Evolutionary conservation across 2,329 filamentous ascomycete genomes (phyloP), one percentile per base, ranked within the genome.

Genomic region (Penicillium brasilianum): DNA sequence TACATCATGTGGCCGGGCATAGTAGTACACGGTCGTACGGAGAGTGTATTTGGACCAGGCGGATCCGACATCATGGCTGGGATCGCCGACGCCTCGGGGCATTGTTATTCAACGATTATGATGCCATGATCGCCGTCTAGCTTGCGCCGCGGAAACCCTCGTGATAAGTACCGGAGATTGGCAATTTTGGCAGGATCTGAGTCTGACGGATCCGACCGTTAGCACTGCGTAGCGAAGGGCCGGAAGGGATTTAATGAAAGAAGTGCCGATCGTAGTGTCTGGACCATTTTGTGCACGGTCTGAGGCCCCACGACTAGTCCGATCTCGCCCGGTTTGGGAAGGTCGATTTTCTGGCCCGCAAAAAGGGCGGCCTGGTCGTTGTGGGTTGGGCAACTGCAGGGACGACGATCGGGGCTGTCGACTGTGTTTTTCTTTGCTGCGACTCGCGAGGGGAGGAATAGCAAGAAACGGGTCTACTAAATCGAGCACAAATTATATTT

Each of bases 81-180:
- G 18, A 39, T 51, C 11, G 30, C n/a, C n/a, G 11, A 36, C 28
- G 18, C 49, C 14, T 39, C 50, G 32, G 39, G 14, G 50, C 20
- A 32, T 28, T 28, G 25, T 28, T 9, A 39, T 22, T n/a, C 14
- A 25, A 53, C 34, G 13, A 39, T n/a, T 16, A 59, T 65, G 63
- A 63, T 63, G 60, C 58, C 55, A 65, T 65, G 63, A 65, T 65
- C 63, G 61, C 53, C 60, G 58, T 59, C 54, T 60, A 65, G 51
- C 32, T 22, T 28, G 18, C 20, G 22, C 34, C 2, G 16, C 14
- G 34, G n/a, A 36, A 16, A 34, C 34, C 48, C 43, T 61, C 60
- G 39, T 60, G 57, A 65, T 2, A 18, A 39, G 16, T 8, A n/a
- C 37, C 37, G 37, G 32, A 34, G 32, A 34, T 34, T 34, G 32